Evolutionary conservation across 768 basidiomycete genomes (phyloP).

Genomic region (Aureoboletus auriporus): DNA sequence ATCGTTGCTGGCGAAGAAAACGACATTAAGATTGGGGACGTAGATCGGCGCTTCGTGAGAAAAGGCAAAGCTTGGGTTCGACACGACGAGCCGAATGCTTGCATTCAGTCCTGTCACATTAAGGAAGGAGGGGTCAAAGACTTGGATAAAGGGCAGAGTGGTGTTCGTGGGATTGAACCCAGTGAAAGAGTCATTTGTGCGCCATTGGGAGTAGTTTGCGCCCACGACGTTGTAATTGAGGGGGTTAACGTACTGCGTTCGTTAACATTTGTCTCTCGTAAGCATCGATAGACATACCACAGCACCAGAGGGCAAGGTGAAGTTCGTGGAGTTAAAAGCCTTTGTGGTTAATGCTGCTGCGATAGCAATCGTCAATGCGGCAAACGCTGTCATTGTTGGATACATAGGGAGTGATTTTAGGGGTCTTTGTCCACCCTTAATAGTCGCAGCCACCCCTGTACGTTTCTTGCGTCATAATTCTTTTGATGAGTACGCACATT

Average conservation of each 20-base stretch:
- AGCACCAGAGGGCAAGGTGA: constrained; percentile 17
- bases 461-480: background rate
- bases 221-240: constrained; percentile 50
- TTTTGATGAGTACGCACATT: too few species aligned
- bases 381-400: background rate
- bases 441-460: background rate
- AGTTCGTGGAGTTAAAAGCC: background rate
- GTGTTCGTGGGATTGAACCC: constrained; percentile 65
- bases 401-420: background rate
- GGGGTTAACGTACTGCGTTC: constrained; percentile 46
- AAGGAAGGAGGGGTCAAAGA: constrained; percentile 52
- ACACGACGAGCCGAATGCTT: constrained; percentile 56
- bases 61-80: constrained; percentile 61
- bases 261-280: background rate
- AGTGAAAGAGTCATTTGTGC: constrained; percentile 33
- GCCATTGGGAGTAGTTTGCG: constrained; percentile 37
- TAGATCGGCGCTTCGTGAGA: constrained; percentile 81
- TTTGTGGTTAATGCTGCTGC: background rate
- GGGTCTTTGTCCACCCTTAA: background rate
- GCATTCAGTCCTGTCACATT: constrained; percentile 54
- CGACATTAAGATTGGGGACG: constrained; percentile 55
- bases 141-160: constrained; percentile 55
- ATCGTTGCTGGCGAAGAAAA: constrained; percentile 71
- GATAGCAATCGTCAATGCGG: constrained; percentile 6
- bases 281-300: constrained; percentile 14